A percentile compares a stretch with the other conserved stretches of the same genome.
Conservation (phyloP, 2,329 filamentous ascomycete species). For the Magnaporthales sp. region DNA sequence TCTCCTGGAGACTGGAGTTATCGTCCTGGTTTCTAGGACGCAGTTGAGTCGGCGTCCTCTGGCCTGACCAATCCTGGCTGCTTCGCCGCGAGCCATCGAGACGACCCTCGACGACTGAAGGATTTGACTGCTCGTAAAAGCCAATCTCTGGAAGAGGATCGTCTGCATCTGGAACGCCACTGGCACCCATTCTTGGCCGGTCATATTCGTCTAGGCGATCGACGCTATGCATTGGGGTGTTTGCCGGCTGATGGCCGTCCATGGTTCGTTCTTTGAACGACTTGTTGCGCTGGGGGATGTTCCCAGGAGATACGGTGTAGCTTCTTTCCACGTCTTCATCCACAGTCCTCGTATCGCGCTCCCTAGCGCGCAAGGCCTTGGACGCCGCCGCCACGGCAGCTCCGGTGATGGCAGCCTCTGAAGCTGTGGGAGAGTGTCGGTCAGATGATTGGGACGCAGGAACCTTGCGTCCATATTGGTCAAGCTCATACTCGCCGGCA, state of each 20-base stretch:
- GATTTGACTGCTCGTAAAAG: conserved; percentile 74
- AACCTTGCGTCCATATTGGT: conserved; percentile 49
- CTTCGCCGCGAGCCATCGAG: conserved; percentile 39
- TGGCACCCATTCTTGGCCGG: conserved; percentile 53
- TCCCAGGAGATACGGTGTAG: conserved; percentile 9
- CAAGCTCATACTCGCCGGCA: conserved; percentile 45
- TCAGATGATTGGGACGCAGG: conserved; percentile 27
- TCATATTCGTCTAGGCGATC: conserved; percentile 46
- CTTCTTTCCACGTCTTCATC: conserved; percentile 17
- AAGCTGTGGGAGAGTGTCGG: conserved; percentile 44
- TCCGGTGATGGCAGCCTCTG: conserved; percentile 48
- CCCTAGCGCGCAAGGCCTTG: conserved; percentile 36
- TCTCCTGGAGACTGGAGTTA: conserved; percentile 13
- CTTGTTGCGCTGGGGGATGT: conserved; percentile 44
- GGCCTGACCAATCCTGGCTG: conserved; percentile 19
- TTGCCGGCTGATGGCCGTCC: conserved; percentile 44
- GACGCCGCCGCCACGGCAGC: conserved; percentile 46
- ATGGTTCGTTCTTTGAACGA: conserved; percentile 59
- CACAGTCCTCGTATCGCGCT: conserved; percentile 30
- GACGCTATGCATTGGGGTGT: conserved; percentile 49
- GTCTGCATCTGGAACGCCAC: conserved; percentile 57
- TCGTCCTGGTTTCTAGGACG: conserved; percentile 24
- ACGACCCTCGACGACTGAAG: conserved; percentile 71
- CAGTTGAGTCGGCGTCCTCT: conserved; percentile 23
- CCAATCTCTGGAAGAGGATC: conserved; percentile 73